Conservation (phyloP, 2,329 filamentous ascomycete genomes). For the Ophiostoma tasmaniense region DNA sequence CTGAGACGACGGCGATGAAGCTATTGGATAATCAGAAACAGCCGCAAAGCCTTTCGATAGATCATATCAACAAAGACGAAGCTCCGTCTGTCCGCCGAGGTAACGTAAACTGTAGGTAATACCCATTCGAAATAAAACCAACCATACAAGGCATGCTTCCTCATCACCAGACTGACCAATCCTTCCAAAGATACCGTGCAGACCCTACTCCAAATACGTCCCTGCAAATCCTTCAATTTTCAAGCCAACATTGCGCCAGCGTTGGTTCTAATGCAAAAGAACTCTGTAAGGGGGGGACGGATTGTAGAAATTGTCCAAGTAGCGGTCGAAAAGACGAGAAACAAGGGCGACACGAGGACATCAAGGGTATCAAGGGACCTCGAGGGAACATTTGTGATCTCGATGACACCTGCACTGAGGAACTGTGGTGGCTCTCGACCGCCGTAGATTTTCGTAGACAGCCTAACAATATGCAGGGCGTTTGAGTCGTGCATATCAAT, state of each 20-base stretch:
- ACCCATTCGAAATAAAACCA: too few relatives aligned
- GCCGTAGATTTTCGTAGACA: background rate
- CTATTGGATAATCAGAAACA: background rate
- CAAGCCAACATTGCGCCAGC: background rate
- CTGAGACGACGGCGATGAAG: background rate
- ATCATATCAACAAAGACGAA: too few relatives aligned
- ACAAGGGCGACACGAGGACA: background rate
- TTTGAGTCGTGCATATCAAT: background rate
- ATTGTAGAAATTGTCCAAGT: background rate
- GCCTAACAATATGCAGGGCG: background rate
- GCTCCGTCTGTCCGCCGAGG: background rate
- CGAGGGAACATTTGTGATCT: background rate
- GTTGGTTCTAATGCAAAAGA: background rate
- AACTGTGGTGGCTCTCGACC: background rate
- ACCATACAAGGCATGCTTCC: background rate
- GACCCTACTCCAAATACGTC: background rate
- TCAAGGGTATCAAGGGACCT: background rate
- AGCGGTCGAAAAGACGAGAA: background rate
- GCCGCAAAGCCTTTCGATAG: too few relatives aligned
- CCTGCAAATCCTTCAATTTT: background rate
- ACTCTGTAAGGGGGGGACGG: background rate
- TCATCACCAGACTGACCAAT: background rate
- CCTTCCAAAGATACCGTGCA: background rate
- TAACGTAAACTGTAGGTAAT: too few relatives aligned
- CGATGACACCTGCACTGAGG: background rate